These are phyloP conservation scores for Malus sylvestris DNA, from an alignment of 306 rosid genomes.

Conservation along the genomic window DNA sequence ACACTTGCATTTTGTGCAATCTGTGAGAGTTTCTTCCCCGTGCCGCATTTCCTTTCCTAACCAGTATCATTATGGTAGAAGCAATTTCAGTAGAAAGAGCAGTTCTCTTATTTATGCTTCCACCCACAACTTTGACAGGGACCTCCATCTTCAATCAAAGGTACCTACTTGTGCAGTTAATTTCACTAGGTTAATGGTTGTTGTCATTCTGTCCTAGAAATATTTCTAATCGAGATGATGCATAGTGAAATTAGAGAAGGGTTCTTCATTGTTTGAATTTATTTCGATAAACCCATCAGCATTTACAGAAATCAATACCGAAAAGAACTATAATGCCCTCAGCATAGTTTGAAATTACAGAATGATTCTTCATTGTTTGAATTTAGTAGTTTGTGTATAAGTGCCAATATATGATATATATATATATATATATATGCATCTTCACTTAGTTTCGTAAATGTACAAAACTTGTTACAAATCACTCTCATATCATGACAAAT, in stretches of 20 bases:
- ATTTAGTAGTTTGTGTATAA: too few relatives aligned
- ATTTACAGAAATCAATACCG: not conserved
- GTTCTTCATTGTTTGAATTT: not conserved
- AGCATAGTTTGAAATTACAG: not conserved
- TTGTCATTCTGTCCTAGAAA: not conserved
- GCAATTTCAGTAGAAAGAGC: slow-evolving; percentile 1
- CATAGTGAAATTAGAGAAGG: not conserved
- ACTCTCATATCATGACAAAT: not conserved
- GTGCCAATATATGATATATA: not conserved
- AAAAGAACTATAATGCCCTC: not conserved
- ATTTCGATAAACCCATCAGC: not conserved
- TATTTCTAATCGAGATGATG: not conserved
- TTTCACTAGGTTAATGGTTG: not conserved
- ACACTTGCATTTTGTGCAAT: slow-evolving; percentile 6
- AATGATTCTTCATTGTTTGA: not conserved
- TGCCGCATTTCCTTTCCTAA: slow-evolving; percentile 1
- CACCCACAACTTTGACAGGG: not conserved
- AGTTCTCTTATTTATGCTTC: slow-evolving; percentile 17
- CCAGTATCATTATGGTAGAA: not conserved
- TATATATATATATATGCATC: not conserved
- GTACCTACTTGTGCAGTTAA: not conserved
- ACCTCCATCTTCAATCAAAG: slow-evolving; percentile 4
- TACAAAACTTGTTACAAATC: not conserved
- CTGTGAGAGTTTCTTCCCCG: slow-evolving; percentile 9
- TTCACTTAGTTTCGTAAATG: not conserved